A percentile compares a stretch with the other conserved stretches of the same genome.
Conservation (phyloP, 495 filamentous ascomycete genomes). For the Aspergillus hancockii region DNA sequence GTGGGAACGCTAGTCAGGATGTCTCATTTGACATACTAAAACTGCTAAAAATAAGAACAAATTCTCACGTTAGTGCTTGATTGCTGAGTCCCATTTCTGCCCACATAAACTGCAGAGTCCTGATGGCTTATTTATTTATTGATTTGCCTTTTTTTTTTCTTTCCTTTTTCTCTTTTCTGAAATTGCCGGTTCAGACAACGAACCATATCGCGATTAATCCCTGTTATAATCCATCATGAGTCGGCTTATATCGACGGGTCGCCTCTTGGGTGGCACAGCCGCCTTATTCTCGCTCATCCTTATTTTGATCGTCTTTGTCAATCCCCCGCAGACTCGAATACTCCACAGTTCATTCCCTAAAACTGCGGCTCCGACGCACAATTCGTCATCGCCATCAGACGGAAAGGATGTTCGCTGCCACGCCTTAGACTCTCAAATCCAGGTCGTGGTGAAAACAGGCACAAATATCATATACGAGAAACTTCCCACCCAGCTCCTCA, state of each 20-base stretch:
- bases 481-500: constrained; percentile 57
- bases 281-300: neutral
- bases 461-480: constrained; percentile 53
- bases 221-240: neutral
- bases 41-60: neutral
- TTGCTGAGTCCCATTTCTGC: neutral
- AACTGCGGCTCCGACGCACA: neutral
- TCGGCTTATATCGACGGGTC: neutral
- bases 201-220: neutral
- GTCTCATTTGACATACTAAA: neutral
- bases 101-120: neutral
- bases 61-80: neutral
- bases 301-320: neutral
- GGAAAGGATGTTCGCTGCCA: constrained; percentile 16
- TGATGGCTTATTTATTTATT: neutral
- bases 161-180: neutral
- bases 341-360: neutral
- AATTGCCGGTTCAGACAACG: neutral
- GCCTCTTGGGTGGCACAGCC: neutral
- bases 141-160: neutral
- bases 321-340: constrained; percentile 1
- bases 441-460: constrained; percentile 55
- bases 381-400: neutral
- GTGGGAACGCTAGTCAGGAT: neutral
- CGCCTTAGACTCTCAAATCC: constrained; percentile 16